Conservation (phyloP, 768 basidiomycete species). For the Auriscalpium vulgare region DNA sequence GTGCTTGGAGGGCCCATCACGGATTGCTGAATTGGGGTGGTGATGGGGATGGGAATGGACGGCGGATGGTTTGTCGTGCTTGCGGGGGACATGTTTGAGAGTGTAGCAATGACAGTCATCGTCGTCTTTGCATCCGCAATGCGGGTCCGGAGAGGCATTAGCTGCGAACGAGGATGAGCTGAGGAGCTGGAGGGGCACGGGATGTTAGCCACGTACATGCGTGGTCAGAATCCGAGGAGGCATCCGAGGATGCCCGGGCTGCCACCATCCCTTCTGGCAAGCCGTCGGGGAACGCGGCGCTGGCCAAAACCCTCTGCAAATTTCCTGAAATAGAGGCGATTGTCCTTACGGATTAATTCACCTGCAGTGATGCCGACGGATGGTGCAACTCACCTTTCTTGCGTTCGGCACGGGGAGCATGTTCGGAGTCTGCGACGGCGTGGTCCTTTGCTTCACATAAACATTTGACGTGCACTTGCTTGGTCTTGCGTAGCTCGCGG, state of each 20-base stretch:
- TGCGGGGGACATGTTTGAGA: slow-evolving; percentile 3
- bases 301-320: slow-evolving; percentile 47
- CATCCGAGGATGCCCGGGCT: slow-evolving; percentile 36
- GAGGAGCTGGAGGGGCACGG: not conserved
- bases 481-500: slow-evolving; percentile 72
- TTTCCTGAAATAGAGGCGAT: slow-evolving; percentile 36
- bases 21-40: not conserved
- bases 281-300: slow-evolving; percentile 78
- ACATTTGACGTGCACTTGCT: slow-evolving; percentile 77
- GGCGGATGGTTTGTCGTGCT: not conserved
- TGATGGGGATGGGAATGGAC: not conserved
- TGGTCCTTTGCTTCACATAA: slow-evolving; percentile 38
- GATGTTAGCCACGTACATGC: slow-evolving; percentile 22
- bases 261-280: slow-evolving; percentile 60
- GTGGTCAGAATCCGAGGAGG: slow-evolving; percentile 53
- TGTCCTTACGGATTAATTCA: slow-evolving; percentile 21
- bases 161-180: not conserved
- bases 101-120: slow-evolving; percentile 7
- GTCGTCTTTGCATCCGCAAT: slow-evolving; percentile 30
- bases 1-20: not conserved
- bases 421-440: not conserved
- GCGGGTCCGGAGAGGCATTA: not conserved
- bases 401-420: slow-evolving; percentile 3
- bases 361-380: slow-evolving; percentile 5
- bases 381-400: slow-evolving; percentile 57